Evolutionary conservation across 2,329 filamentous ascomycete species (phyloP).

Genomic region (Neoscytalidium dimidiatum): DNA sequence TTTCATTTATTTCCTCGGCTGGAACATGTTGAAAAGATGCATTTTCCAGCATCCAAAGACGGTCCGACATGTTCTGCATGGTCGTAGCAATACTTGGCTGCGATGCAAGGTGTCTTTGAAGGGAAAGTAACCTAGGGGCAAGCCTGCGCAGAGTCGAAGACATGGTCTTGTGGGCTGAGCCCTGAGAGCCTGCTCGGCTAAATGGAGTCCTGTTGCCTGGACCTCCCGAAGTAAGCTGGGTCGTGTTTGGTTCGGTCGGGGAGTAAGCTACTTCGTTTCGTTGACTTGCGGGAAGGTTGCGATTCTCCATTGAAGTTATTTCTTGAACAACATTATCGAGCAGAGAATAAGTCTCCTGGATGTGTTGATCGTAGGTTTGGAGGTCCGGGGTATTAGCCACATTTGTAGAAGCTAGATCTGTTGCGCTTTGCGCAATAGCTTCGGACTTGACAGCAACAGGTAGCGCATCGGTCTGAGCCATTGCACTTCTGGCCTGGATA

Average conservation of each 20-base stretch:
- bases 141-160: conserved; percentile 32
- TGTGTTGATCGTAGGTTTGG: conserved; percentile 33
- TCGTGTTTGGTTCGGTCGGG: background rate
- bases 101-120: conserved; percentile 39
- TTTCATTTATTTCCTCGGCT: conserved; percentile 70
- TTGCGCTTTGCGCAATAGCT: conserved; percentile 47
- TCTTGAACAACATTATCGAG: background rate
- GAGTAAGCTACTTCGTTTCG: background rate
- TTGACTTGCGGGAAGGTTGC: background rate
- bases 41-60: conserved; percentile 70
- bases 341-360: conserved; percentile 32
- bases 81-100: conserved; percentile 47
- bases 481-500: background rate
- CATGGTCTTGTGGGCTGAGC: background rate
- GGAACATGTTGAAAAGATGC: conserved; percentile 66
- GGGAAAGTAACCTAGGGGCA: conserved; percentile 31
- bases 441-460: conserved; percentile 28
- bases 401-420: conserved; percentile 51
- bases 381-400: conserved; percentile 44
- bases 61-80: conserved; percentile 63
- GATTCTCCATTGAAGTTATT: background rate
- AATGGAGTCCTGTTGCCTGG: background rate
- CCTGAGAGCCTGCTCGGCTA: background rate
- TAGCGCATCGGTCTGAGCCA: background rate
- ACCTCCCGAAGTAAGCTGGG: background rate